phyloP scores from a whole-genome alignment of 352 stramenopile genomes.

The Pythium apleroticum region DNA sequence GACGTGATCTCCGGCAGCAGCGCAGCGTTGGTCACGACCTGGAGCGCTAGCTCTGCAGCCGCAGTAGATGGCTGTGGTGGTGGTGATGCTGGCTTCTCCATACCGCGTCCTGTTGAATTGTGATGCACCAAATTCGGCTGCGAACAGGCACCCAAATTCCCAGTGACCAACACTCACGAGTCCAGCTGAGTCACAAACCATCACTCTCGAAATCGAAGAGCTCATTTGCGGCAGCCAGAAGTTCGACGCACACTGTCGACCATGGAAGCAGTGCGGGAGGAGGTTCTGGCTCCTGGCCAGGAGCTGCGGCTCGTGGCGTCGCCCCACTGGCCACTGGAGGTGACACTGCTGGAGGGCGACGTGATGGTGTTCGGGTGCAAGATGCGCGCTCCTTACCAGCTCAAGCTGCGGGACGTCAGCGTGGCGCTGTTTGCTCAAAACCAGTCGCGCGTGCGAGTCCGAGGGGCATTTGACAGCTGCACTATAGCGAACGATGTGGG shows the following conservation, averaged over 20 bases:
- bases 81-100: neutral
- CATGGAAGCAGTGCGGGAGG: no score
- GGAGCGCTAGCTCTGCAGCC: neutral
- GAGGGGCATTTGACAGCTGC: no score
- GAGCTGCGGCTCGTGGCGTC: conserved; percentile 7
- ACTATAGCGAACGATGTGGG: no score
- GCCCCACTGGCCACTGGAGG: neutral
- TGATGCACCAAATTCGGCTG: neutral
- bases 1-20: conserved; percentile 12
- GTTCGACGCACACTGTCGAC: no score
- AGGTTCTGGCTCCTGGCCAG: neutral
- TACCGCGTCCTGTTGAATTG: neutral
- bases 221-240: neutral
- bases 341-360: neutral
- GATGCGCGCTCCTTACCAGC: neutral
- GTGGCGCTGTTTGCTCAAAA: neutral
- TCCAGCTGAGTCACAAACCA: neutral
- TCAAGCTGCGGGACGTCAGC: neutral
- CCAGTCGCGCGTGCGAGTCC: neutral
- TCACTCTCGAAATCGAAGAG: neutral
- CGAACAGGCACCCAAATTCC: neutral
- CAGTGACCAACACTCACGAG: neutral
- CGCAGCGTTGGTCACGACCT: conserved; percentile 6
- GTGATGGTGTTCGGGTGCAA: neutral
- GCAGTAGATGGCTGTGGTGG: neutral